Conservation (phyloP, 345 rosid species). For the Camelina laxa region DNA sequence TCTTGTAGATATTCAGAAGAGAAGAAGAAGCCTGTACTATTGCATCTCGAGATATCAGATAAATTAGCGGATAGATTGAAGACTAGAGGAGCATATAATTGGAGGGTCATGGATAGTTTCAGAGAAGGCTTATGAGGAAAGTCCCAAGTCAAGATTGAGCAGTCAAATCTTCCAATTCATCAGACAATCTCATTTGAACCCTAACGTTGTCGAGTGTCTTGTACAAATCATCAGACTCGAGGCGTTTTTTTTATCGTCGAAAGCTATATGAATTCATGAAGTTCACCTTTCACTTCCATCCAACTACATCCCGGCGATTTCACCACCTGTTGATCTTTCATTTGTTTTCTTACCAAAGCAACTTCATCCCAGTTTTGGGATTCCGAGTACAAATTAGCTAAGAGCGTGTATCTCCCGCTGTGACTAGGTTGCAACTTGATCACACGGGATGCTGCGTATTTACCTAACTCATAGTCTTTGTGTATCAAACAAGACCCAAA, state of each 20-base stretch:
- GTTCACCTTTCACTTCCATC: slow-evolving; percentile 50
- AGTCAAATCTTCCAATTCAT: not conserved
- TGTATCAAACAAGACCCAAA: slow-evolving; percentile 36
- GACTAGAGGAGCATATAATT: slow-evolving; percentile 15
- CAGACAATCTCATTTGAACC: slow-evolving; percentile 17
- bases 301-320: slow-evolving; percentile 63
- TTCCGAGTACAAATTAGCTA: slow-evolving; percentile 59
- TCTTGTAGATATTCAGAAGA: slow-evolving; percentile 36
- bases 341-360: slow-evolving; percentile 48
- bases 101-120: slow-evolving; percentile 41
- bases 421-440: slow-evolving; percentile 59
- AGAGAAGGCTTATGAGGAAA: slow-evolving; percentile 34
- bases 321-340: slow-evolving; percentile 54
- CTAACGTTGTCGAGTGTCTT: slow-evolving; percentile 27
- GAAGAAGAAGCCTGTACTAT: slow-evolving; percentile 28
- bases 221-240: slow-evolving; percentile 20
- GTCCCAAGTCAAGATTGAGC: not conserved
- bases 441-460: slow-evolving; percentile 58
- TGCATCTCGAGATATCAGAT: slow-evolving; percentile 38
- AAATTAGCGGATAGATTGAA: slow-evolving; percentile 17
- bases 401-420: slow-evolving; percentile 53
- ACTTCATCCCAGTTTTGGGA: slow-evolving; percentile 65
- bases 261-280: slow-evolving; percentile 26
- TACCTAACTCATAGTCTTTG: slow-evolving; percentile 28
- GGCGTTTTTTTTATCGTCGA: not conserved